Evolutionary conservation across 2,329 filamentous ascomycete species (phyloP), one percentile per base, ranked within the genome.

Genomic region (Stachybotrys chartarum): DNA sequence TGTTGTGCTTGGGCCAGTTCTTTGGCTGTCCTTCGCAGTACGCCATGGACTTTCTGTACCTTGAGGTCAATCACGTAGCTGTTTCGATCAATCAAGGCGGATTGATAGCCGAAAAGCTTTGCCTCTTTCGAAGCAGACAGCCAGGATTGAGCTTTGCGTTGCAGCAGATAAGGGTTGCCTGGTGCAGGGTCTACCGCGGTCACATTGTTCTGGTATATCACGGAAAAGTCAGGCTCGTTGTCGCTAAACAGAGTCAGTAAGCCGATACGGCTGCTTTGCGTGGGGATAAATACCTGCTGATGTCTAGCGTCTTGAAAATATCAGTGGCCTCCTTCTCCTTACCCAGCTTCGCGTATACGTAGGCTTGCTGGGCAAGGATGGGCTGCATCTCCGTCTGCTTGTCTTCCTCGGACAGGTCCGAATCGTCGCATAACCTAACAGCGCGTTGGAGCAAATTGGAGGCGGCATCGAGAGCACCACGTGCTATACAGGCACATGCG

Each of bases 321-420:
- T 80, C 76, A 51, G 80, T 76, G 0, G 88, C 88, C 61, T 91
- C 86, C 30, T 83, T 78, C 16, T 76, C 64, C 63, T 86, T 86
- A 17, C 87, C 88, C 58, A 88, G 69, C 60, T 81, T 83, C 2
- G 81, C 80, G 56, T 88, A 78, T 1, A 90, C 86, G 63, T 87
- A 92, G 30, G 88, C 80, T 64, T 90, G 86, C 70, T 94, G 90
- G 30, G 90, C 81, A 35, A 85, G 77, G 56, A 95, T 91, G 10
- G 90, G 87, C 32, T 89, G 75, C 59, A 91, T 72, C 70, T 95
- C 90, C 0, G 81, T 79, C 67, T 82, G 78, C 74, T 89, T 91
- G 61, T 94, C 90, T 53, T 87, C 85, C 6, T 89, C 84, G 17
- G 76, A 79, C 57, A 93, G 72, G 57, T 93, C 89, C 12, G 87